Evolutionary conservation across 23 red algal species (phyloP), one percentile per base, ranked within the genome.

Genomic region (Agarophyton chilense): DNA sequence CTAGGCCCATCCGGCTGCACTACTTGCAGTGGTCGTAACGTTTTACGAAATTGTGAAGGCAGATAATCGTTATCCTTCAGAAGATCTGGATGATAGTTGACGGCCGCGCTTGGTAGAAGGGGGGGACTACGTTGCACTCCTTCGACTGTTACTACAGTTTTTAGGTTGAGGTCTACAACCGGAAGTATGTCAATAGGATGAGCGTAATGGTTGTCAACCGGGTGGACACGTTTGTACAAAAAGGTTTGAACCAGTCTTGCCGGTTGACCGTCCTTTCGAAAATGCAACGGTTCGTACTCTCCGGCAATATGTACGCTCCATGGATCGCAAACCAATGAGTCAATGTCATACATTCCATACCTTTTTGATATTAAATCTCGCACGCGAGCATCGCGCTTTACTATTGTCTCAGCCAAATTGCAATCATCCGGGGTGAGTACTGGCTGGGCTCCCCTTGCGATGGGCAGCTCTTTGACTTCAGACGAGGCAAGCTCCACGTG

Each of bases 121-220:
- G 83, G 43, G 0, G 94, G 87, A 24, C 46, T 4, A 19, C 77
- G 42, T 42, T 84, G 63, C 31, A 76, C 56, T 51, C 86, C 82
- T 35, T 92, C 56, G 22, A 92, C 62, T 4, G 39, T 41, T 26
- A 97, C 60, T 29, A 97, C 86, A 31, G 49, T 75, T 44, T 75
- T 66, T 22, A 74, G 32, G 22, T 78, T 55, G 21, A 97, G 44
- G 40, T 97, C 95, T 22, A 97, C 95, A 25, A 97, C 60, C 14
- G 90, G 78, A 31, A 81, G 72, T 40, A 93, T 67, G 18, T 93
- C 84, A 60, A 97, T 75, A 8, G 95, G 95, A 79, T 93, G 90
- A 14, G 95, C 95, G 82, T 97, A 97, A 65, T 92, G 87, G 80
- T 97, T 97, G 44, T 97, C 95, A 50, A 88, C 46, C 0, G 47